Evolutionary conservation across 208 protist species (phyloP).

Genomic region (Leishmania tarentolae): DNA sequence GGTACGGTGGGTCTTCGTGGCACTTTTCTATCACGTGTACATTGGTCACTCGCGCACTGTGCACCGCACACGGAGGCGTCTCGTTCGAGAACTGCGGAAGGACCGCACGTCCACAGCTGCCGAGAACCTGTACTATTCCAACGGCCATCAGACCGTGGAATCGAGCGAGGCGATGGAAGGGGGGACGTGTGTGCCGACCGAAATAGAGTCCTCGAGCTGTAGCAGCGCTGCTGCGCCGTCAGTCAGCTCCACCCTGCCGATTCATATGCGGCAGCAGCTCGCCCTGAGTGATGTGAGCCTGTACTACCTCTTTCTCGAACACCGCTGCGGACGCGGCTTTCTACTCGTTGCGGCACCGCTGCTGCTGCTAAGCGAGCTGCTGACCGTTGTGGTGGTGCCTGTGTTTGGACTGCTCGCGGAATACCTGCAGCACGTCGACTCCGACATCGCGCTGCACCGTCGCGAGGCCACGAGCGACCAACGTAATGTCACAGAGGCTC

Average conservation of each 20-base stretch:
- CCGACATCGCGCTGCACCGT: slow-evolving; percentile 9
- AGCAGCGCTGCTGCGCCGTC: slow-evolving; percentile 36
- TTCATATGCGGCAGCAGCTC: slow-evolving; percentile 46
- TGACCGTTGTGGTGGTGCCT: slow-evolving; percentile 37
- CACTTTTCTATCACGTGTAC: slow-evolving; percentile 53
- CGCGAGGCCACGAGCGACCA: slow-evolving; percentile 26
- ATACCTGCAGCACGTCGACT: slow-evolving; percentile 20
- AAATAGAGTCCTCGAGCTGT: slow-evolving; percentile 40
- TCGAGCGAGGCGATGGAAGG: slow-evolving; percentile 31
- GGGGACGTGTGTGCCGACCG: slow-evolving; percentile 33
- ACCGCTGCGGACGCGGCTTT: slow-evolving; percentile 57
- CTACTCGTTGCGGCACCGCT: slow-evolving; percentile 47
- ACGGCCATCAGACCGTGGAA: slow-evolving; percentile 34
- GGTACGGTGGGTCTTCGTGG: slow-evolving; percentile 35
- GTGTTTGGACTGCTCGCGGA: slow-evolving; percentile 33
- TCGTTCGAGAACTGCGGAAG: slow-evolving; percentile 49
- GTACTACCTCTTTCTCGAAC: slow-evolving; percentile 67
- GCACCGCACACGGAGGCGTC: slow-evolving; percentile 37
- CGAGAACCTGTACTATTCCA: slow-evolving; percentile 15
- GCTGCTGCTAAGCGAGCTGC: slow-evolving; percentile 50
- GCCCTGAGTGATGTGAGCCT: slow-evolving; percentile 46
- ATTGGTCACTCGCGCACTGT: slow-evolving; percentile 50
- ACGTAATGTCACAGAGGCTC: slow-evolving; percentile 25
- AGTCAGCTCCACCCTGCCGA: slow-evolving; percentile 39
- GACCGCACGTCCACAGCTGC: slow-evolving; percentile 38